Evolutionary conservation across 805 yeast species (phyloP).

Genomic region (Suhomyces sp.): DNA sequence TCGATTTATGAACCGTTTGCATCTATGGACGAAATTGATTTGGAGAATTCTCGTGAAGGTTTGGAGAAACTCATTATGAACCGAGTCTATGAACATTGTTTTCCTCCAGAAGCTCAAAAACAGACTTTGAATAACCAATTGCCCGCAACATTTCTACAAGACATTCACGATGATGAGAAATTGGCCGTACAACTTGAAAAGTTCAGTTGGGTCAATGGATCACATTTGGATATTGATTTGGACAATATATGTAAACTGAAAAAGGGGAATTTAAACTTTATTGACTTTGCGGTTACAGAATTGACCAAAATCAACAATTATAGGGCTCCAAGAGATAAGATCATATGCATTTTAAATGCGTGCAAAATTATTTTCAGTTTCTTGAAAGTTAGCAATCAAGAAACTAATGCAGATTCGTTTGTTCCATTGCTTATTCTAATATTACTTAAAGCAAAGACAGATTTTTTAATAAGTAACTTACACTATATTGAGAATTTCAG

Average conservation of each 20-base stretch:
- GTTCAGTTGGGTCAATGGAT: conserved; percentile 69
- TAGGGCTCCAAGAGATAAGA: conserved; percentile 92
- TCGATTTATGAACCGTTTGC: conserved; percentile 69
- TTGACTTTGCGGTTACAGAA: conserved; percentile 67
- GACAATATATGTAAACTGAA: conserved; percentile 37
- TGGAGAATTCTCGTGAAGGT: conserved; percentile 82
- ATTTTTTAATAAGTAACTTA: conserved; percentile 70
- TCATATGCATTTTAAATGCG: conserved; percentile 85
- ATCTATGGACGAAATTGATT: conserved; percentile 51
- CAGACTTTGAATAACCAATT: conserved; percentile 16
- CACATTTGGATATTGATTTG: conserved; percentile 72
- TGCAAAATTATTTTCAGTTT: conserved; percentile 91
- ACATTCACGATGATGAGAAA: conserved; percentile 57
- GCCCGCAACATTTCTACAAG: conserved; percentile 52
- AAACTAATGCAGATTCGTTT: conserved; percentile 87
- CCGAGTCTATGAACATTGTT: conserved; percentile 71
- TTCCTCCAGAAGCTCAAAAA: conserved; percentile 68
- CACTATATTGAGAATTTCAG: conserved; percentile 85
- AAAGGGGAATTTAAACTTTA: conserved; percentile 37
- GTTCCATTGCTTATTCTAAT: conserved; percentile 86
- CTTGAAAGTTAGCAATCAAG: conserved; percentile 67
- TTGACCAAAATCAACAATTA: conserved; percentile 75
- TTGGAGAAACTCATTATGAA: conserved; percentile 92
- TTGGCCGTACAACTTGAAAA: conserved; percentile 55
- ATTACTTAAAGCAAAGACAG: conserved; percentile 65